Evolutionary conservation across 2,329 filamentous ascomycete species (phyloP), one percentile per base, ranked within the genome.

Genomic region (Scopulariopsis brevicaulis): DNA sequence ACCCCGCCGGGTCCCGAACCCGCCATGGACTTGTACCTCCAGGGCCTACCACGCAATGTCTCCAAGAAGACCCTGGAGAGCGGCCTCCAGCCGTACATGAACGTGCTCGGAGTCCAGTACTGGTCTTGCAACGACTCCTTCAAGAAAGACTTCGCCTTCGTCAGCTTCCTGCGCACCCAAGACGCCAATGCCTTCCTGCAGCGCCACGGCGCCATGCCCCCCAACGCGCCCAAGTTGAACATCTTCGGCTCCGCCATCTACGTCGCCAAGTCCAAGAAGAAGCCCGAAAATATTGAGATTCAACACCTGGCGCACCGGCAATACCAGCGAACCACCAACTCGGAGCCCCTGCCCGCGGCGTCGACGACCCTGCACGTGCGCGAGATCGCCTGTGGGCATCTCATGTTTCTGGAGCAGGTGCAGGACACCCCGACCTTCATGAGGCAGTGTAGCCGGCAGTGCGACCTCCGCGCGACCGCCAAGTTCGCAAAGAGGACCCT

Each of bases 11-110:
- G 5, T 37, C 37, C 22, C 10, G 28, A 32, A 8, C 4, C 28
- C 12, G 7, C 43, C 28, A 80, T 82, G 73, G 77, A 81, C 60
- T 71, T 77, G 12, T 74, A 73, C 40, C 63, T 81, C 35, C 61
- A 57, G 15, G 72, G 74, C 12, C 68, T 82, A 15, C 77, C 78
- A 1, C 34, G 56, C 11, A 66, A 71, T 32, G 62, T 80, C 34
- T 67, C 70, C 11, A 69, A 75, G 2, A 63, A 70, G 0, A 63
- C 62, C 7, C 65, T 82, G 11, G 64, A 63, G 12, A 63, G 57
- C 0, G 72, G 75, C 55, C 68, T 83, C 1, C 56, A 63, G 18
- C 72, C 74, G 0, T 65, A 71, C 32, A 72, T 81, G 65, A 63
- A 66, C 0, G 61, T 54, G 0, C 67, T 82, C 2, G 59, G 62